Conservation (phyloP, 1,284 basidiomycete genomes). For the Psilocybe mexicana region DNA sequence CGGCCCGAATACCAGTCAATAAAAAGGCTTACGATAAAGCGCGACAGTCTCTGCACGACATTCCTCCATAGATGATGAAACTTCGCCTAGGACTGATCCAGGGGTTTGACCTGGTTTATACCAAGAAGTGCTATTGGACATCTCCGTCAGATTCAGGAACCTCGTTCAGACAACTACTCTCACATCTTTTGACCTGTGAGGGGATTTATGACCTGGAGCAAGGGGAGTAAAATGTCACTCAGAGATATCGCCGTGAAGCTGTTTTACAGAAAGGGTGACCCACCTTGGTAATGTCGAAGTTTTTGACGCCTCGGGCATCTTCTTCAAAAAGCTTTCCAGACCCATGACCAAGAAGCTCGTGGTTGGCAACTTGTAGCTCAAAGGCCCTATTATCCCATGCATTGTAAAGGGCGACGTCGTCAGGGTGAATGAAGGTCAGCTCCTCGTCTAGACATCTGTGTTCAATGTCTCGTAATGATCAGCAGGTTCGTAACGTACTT, state of each 20-base stretch:
- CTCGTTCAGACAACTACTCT: conserved; percentile 23
- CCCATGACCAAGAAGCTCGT: conserved; percentile 80
- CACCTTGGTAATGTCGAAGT: conserved; percentile 75
- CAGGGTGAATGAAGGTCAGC: conserved; percentile 78
- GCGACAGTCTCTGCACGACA: conserved; percentile 85
- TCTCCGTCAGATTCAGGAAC: background rate
- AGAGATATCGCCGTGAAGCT: background rate
- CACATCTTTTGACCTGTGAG: conserved; percentile 80
- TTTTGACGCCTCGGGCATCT: conserved; percentile 69
- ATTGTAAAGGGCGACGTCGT: conserved; percentile 70
- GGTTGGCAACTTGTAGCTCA: conserved; percentile 85
- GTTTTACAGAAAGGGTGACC: background rate
- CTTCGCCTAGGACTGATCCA: conserved; percentile 77
- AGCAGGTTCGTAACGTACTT: conserved; percentile 41
- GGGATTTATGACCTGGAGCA: conserved; percentile 69
- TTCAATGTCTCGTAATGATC: background rate
- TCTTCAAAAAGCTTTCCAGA: conserved; percentile 82
- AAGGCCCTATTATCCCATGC: conserved; percentile 77
- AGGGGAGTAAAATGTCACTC: conserved; percentile 1
- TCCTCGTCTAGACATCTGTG: conserved; percentile 57
- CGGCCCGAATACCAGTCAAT: conserved; percentile 2
- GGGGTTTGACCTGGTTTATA: conserved; percentile 83
- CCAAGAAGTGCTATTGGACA: conserved; percentile 62
- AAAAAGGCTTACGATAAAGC: conserved; percentile 58
- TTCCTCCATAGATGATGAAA: conserved; percentile 87